Percentiles rank a stretch among this genome's conserved stretches.
Evolutionary conservation across 2,329 filamentous ascomycete genomes (phyloP).

Genomic region (Ceratocystis alfenasii): DNA sequence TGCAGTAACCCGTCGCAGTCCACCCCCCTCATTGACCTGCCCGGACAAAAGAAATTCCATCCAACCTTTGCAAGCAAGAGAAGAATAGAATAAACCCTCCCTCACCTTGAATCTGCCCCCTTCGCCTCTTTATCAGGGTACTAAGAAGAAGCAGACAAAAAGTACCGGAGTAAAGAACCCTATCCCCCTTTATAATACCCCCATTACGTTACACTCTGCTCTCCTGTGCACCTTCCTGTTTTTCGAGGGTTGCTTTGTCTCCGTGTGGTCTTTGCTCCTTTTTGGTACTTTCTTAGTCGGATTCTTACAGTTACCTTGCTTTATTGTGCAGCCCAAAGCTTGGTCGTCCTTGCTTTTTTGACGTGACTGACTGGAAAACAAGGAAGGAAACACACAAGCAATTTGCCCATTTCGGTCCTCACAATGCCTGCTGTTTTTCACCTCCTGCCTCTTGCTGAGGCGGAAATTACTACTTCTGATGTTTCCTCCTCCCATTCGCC

Average conservation of each 20-base stretch:
- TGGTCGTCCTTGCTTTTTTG: not conserved
- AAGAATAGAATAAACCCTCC: too few species aligned
- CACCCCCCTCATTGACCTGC: not conserved
- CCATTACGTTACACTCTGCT: conserved; percentile 4
- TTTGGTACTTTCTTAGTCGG: conserved; percentile 2
- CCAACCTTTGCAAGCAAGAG: too few species aligned
- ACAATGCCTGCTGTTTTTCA: conserved; percentile 9
- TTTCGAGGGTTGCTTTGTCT: not conserved
- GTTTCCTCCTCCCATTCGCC: not conserved
- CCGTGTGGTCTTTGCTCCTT: conserved; percentile 5
- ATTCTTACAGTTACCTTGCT: not conserved
- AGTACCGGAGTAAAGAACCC: not conserved
- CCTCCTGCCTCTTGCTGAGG: conserved; percentile 1
- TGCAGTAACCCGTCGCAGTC: not conserved
- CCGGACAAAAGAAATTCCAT: not conserved
- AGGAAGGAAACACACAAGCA: not conserved
- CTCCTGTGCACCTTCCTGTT: not conserved
- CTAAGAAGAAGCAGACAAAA: not conserved
- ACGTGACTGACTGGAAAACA: conserved; percentile 7
- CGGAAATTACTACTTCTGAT: conserved; percentile 6
- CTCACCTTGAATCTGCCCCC: too few species aligned
- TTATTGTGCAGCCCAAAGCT: not conserved
- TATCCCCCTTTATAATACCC: not conserved
- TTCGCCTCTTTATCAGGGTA: not conserved
- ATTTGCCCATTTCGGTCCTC: conserved; percentile 4